phyloP scores from a whole-genome alignment of 2,329 filamentous ascomycete genomes.

The Alternaria infectoria region DNA sequence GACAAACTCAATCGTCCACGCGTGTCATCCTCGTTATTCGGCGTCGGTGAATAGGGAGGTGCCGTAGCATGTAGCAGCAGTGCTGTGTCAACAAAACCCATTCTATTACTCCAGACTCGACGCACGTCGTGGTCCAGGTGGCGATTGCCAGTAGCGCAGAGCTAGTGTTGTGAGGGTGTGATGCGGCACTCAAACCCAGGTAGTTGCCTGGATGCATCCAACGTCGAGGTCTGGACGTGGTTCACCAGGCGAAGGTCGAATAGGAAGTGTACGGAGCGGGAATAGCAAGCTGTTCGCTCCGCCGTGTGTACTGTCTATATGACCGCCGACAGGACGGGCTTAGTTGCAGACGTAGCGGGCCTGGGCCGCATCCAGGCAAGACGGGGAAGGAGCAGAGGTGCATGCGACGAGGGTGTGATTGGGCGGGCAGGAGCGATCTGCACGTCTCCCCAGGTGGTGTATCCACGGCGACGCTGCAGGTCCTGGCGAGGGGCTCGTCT shows the following conservation, averaged over 20 bases:
- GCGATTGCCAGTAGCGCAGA: constrained; percentile 9
- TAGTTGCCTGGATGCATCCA: neutral
- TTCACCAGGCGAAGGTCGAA: constrained; percentile 30
- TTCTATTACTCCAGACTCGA: neutral
- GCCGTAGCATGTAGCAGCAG: neutral
- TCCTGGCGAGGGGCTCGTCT: constrained; percentile 11
- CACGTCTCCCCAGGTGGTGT: constrained; percentile 19
- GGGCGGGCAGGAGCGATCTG: constrained; percentile 23
- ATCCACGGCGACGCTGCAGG: constrained; percentile 18
- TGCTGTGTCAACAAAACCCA: constrained; percentile 4
- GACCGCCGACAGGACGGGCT: constrained; percentile 13
- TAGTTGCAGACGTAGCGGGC: constrained; percentile 30
- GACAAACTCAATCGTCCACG: neutral
- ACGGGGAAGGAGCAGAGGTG: constrained; percentile 16
- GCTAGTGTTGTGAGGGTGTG: constrained; percentile 13
- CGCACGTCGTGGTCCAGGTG: constrained; percentile 5
- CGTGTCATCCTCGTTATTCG: neutral
- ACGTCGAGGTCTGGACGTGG: neutral
- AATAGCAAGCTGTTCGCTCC: constrained; percentile 5
- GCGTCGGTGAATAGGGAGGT: neutral
- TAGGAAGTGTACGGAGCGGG: constrained; percentile 25
- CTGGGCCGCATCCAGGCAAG: constrained; percentile 26
- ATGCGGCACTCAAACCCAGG: constrained; percentile 13
- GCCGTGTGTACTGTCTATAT: constrained; percentile 7
- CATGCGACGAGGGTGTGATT: constrained; percentile 22